phyloP scores from a whole-genome alignment of 768 basidiomycete species.

The Lyophyllum atratum region DNA sequence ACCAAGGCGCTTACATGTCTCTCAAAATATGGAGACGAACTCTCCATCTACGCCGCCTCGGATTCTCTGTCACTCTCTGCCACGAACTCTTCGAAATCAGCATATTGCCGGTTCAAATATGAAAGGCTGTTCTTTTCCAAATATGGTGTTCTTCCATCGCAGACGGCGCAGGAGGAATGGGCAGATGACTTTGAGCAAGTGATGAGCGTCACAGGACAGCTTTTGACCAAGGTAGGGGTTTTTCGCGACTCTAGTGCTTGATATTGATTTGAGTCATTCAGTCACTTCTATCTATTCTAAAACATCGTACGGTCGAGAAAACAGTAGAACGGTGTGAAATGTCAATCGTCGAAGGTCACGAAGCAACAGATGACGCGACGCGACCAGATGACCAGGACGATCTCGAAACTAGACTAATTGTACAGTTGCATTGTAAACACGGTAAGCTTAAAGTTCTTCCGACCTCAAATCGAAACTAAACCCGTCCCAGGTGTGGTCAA shows the following conservation, averaged over 20 bases:
- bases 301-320: conserved; percentile 74
- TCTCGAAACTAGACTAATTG: conserved; percentile 69
- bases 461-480: neutral
- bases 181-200: conserved; percentile 37
- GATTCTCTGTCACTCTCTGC: conserved; percentile 66
- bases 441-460: conserved; percentile 42
- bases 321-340: conserved; percentile 77
- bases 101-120: conserved; percentile 80
- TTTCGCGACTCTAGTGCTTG: neutral
- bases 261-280: conserved; percentile 18
- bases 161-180: conserved; percentile 14
- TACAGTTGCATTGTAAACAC: conserved; percentile 82
- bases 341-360: conserved; percentile 57
- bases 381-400: conserved; percentile 54
- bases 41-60: conserved; percentile 64
- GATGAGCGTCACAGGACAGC: conserved; percentile 58
- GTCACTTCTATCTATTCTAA: conserved; percentile 75
- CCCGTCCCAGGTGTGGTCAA: conserved; percentile 66
- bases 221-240: conserved; percentile 63
- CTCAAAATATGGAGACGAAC: conserved; percentile 81
- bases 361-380: conserved; percentile 27
- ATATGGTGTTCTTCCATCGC: conserved; percentile 45
- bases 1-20: conserved; percentile 75
- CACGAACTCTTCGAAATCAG: conserved; percentile 80
- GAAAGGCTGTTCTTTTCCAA: conserved; percentile 68